phyloP scores from a whole-genome alignment of 1,284 basidiomycete species.

The Lignosus rhinocerotis region DNA sequence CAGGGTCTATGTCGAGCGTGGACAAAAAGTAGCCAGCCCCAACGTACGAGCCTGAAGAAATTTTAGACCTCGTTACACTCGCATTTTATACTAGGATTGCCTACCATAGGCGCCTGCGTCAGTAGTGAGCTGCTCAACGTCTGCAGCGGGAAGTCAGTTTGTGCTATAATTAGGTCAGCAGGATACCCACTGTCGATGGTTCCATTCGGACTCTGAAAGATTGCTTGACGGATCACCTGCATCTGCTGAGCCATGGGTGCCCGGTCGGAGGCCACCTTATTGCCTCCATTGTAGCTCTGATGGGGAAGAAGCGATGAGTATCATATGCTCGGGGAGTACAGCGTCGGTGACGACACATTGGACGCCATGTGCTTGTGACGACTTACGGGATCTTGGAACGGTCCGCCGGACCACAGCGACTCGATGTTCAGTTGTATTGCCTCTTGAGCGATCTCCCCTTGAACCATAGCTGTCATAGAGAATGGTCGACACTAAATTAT shows the following conservation, averaged over 20 bases:
- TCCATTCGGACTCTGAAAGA: slow-evolving; percentile 60
- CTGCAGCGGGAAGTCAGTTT: slow-evolving; percentile 35
- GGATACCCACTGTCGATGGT: slow-evolving; percentile 53
- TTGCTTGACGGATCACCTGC: slow-evolving; percentile 51
- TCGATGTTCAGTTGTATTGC: slow-evolving; percentile 71
- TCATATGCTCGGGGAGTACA: neutral
- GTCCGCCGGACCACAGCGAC: slow-evolving; percentile 74
- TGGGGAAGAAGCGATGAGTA: neutral
- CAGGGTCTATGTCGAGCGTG: slow-evolving; percentile 43
- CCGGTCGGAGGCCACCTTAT: slow-evolving; percentile 51
- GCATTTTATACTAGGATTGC: too few species aligned
- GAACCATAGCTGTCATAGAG: slow-evolving; percentile 53
- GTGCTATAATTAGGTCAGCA: neutral
- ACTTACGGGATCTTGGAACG: slow-evolving; percentile 62
- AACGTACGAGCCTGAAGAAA: slow-evolving; percentile 60
- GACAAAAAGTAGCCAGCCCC: slow-evolving; percentile 65
- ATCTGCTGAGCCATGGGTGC: slow-evolving; percentile 48
- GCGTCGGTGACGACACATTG: neutral
- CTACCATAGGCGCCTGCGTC: slow-evolving; percentile 64
- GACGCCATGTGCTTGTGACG: neutral
- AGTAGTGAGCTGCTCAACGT: slow-evolving; percentile 52
- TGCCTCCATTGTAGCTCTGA: slow-evolving; percentile 72
- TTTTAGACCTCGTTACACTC: neutral
- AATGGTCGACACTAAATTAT: neutral
- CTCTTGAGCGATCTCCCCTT: slow-evolving; percentile 62